Evolutionary conservation across 2,329 filamentous ascomycete genomes (phyloP).

Genomic region (Fusarium secorum): DNA sequence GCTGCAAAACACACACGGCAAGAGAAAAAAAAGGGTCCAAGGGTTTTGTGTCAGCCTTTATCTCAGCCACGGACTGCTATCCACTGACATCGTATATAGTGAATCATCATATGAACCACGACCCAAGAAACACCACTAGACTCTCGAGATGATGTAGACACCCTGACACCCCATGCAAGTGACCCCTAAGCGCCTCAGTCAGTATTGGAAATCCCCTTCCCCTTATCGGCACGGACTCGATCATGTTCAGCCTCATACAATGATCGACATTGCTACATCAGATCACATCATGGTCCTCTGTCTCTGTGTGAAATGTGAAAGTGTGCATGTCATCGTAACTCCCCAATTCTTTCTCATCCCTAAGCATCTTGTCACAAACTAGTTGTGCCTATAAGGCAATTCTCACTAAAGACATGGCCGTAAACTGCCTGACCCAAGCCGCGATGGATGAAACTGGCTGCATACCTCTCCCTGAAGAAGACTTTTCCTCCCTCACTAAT

Average conservation of each 20-base stretch:
- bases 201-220: neutral
- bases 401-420: neutral
- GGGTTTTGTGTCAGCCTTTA: constrained; percentile 18
- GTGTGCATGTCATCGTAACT: neutral
- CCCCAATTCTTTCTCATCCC: neutral
- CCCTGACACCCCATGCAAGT: neutral
- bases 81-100: neutral
- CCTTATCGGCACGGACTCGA: neutral
- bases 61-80: constrained; percentile 9
- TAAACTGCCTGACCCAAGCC: constrained; percentile 1
- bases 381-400: neutral
- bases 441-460: constrained; percentile 6
- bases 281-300: neutral
- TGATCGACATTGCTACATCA: neutral
- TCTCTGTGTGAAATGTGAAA: neutral
- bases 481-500: neutral
- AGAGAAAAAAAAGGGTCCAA: constrained; percentile 15
- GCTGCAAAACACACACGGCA: constrained; percentile 1
- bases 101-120: neutral
- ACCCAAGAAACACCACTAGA: neutral
- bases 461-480: constrained; percentile 8
- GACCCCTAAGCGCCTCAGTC: constrained; percentile 18
- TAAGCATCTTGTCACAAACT: neutral
- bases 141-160: neutral
- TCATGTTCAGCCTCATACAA: neutral